phyloP scores from a whole-genome alignment of 768 basidiomycete species.

The Termitomyces sp. region DNA sequence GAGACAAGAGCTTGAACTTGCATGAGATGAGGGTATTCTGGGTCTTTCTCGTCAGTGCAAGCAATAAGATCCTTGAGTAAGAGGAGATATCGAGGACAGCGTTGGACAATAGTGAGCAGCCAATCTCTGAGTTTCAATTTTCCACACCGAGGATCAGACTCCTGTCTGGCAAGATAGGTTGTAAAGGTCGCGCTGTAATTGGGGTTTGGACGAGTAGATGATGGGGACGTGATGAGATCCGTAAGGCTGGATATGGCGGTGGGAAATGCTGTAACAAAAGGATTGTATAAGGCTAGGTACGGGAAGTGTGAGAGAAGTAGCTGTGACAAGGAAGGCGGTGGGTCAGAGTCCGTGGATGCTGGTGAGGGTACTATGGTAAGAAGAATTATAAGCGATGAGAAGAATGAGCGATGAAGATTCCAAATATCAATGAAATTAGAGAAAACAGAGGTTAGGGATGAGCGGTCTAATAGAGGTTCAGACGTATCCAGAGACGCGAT shows the following conservation, averaged over 20 bases:
- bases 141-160: conserved; percentile 64
- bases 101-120: conserved; percentile 82
- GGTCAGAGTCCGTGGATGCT: conserved; percentile 15
- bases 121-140: conserved; percentile 78
- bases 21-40: conserved; percentile 59
- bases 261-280: conserved; percentile 78
- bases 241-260: conserved; percentile 54
- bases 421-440: conserved; percentile 90
- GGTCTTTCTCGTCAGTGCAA: conserved; percentile 58
- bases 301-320: conserved; percentile 79
- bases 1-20: conserved; percentile 61
- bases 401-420: conserved; percentile 80
- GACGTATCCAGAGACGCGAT: conserved; percentile 67
- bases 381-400: conserved; percentile 45
- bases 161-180: conserved; percentile 55
- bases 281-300: conserved; percentile 82
- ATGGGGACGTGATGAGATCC: conserved; percentile 41
- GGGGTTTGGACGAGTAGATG: conserved; percentile 29
- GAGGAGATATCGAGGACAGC: conserved; percentile 82
- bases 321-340: conserved; percentile 37
- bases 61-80: conserved; percentile 75
- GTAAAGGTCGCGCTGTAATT: conserved; percentile 52
- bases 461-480: conserved; percentile 62
- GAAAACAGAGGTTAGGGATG: conserved; percentile 69
- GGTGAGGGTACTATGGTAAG: conserved; percentile 27